Conservation (phyloP, 345 rosid genomes). For the Hibiscus tridactylites region DNA sequence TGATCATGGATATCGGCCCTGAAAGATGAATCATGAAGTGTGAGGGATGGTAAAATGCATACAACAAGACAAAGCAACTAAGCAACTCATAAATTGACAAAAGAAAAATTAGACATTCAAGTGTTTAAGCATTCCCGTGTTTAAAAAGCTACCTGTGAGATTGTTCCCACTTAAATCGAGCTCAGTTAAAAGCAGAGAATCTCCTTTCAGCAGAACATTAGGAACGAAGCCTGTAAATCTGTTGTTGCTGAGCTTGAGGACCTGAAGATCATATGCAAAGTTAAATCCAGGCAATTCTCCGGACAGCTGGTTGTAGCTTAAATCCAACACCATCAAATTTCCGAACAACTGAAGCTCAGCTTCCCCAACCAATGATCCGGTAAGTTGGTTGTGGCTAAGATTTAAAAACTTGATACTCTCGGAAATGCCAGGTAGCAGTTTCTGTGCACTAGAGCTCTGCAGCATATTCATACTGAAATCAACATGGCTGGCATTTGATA, state of each 20-base stretch:
- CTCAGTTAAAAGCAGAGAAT: conserved; percentile 66
- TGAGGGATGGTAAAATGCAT: conserved; percentile 8
- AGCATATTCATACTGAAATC: conserved; percentile 78
- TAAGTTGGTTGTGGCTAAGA: conserved; percentile 80
- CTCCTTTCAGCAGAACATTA: conserved; percentile 77
- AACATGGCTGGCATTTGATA: conserved; percentile 66
- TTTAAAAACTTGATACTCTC: conserved; percentile 66
- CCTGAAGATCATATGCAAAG: conserved; percentile 84
- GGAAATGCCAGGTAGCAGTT: conserved; percentile 70
- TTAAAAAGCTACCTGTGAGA: conserved; percentile 59
- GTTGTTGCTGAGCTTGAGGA: conserved; percentile 87
- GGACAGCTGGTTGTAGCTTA: conserved; percentile 83
- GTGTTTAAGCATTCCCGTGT: neutral
- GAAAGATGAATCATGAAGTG: conserved; percentile 25
- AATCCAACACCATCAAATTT: conserved; percentile 69
- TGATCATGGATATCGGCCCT: conserved; percentile 69
- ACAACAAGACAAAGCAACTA: neutral
- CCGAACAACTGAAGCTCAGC: conserved; percentile 57
- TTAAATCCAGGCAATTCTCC: conserved; percentile 93
- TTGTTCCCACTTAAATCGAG: conserved; percentile 88
- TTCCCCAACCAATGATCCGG: conserved; percentile 69
- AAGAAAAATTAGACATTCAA: neutral
- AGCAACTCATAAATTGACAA: neutral
- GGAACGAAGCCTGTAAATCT: conserved; percentile 79
- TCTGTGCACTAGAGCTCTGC: conserved; percentile 49